phyloP scores from a whole-genome alignment of 2,329 filamentous ascomycete species.

The Magnaporthales sp. region DNA sequence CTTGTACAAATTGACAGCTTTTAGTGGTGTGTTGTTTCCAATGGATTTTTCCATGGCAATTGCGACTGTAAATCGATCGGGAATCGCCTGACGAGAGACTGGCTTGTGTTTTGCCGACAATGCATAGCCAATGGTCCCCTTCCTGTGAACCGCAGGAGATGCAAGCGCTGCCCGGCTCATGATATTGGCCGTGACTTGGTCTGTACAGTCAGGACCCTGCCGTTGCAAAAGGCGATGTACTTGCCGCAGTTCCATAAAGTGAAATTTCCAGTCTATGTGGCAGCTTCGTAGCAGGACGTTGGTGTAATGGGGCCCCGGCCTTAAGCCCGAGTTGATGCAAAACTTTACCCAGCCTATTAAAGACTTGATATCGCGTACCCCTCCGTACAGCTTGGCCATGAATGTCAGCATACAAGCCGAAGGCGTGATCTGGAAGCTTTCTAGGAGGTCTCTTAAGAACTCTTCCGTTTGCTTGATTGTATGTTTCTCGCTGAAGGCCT shows the following conservation, averaged over 20 bases:
- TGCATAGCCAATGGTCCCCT: constrained; percentile 9
- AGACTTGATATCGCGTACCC: constrained; percentile 25
- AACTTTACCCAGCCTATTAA: constrained; percentile 32
- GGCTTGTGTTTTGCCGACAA: constrained; percentile 19
- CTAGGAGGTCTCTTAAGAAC: constrained; percentile 36
- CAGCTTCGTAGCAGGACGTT: constrained; percentile 30
- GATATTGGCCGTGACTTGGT: constrained; percentile 29
- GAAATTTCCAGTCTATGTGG: constrained; percentile 26
- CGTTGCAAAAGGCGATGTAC: constrained; percentile 24
- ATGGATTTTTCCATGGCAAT: constrained; percentile 32
- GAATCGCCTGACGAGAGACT: constrained; percentile 5
- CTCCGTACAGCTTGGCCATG: constrained; percentile 33
- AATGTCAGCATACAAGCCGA: constrained; percentile 28
- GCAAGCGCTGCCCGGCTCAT: constrained; percentile 26
- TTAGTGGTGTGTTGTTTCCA: constrained; percentile 18
- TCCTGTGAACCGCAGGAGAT: constrained; percentile 14
- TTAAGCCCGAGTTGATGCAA: constrained; percentile 26
- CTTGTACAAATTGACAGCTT: constrained; percentile 29
- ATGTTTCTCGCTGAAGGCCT: constrained; percentile 28
- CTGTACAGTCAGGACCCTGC: constrained; percentile 22
- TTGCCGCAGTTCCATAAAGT: constrained; percentile 23
- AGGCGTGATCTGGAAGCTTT: constrained; percentile 24
- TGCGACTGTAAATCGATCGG: constrained; percentile 16
- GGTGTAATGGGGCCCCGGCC: constrained; percentile 26
- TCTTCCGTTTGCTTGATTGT: constrained; percentile 28